Evolutionary conservation across 2,329 filamentous ascomycete species (phyloP).

Genomic region (Aureobasidium sp.): DNA sequence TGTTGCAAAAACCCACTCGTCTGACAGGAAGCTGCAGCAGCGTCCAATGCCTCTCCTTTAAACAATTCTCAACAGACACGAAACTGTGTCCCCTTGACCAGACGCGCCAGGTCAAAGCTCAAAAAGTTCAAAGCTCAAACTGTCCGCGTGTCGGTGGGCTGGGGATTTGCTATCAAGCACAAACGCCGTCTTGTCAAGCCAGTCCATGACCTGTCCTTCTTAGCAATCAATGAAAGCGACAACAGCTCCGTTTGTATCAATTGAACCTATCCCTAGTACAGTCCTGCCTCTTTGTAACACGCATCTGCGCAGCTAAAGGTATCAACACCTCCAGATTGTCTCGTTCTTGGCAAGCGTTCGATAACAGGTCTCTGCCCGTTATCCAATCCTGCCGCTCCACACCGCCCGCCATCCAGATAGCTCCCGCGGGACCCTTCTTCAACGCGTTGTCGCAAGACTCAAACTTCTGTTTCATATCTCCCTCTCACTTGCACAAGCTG

Average conservation of each 20-base stretch:
- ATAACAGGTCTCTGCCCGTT: background rate
- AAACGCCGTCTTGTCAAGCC: background rate
- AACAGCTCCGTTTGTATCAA: background rate
- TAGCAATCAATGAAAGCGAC: background rate
- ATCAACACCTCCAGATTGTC: background rate
- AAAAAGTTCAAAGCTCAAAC: conserved; percentile 4
- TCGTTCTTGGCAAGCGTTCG: background rate
- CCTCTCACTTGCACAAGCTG: background rate
- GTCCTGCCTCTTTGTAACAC: background rate
- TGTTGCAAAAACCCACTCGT: background rate
- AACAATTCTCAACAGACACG: conserved; percentile 5
- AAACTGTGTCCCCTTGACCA: conserved; percentile 11
- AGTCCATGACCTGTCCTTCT: background rate
- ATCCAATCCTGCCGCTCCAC: background rate
- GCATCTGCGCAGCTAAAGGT: background rate
- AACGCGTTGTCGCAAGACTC: background rate
- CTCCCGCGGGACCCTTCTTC: background rate
- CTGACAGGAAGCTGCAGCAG: background rate
- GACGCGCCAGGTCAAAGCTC: conserved; percentile 7
- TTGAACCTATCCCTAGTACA: background rate
- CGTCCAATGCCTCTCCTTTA: conserved; percentile 1
- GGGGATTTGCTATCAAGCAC: background rate
- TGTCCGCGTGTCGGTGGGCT: background rate
- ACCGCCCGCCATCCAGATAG: background rate
- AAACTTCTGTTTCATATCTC: background rate